phyloP scores from a whole-genome alignment of 1,284 basidiomycete species.

The Wallemia mellicola region DNA sequence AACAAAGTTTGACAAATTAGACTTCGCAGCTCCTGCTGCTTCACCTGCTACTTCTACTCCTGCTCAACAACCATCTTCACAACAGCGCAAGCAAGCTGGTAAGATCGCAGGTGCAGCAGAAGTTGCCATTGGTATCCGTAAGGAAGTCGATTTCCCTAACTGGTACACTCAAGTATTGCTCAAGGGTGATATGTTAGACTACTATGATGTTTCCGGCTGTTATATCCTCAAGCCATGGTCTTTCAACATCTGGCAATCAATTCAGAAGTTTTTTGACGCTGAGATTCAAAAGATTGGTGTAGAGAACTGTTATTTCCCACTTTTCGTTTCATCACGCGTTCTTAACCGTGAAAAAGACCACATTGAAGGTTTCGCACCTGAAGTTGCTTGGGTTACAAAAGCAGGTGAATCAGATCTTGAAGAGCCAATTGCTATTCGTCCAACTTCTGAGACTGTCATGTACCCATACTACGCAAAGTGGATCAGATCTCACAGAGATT shows the following conservation, averaged over 20 bases:
- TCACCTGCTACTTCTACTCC: constrained; percentile 4
- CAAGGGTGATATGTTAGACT: constrained; percentile 97
- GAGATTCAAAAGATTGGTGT: constrained; percentile 84
- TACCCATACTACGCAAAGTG: constrained; percentile 95
- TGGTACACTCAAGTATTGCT: constrained; percentile 93
- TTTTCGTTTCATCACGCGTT: constrained; percentile 83
- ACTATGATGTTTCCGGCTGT: constrained; percentile 94
- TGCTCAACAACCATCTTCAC: too few species aligned
- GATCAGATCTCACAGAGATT: constrained; percentile 91
- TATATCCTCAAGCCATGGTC: constrained; percentile 97
- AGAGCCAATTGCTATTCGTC: constrained; percentile 89
- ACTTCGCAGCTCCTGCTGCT: not conserved
- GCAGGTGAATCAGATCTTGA: constrained; percentile 82
- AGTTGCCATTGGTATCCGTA: constrained; percentile 76
- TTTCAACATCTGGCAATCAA: constrained; percentile 85
- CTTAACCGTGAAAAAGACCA: constrained; percentile 95
- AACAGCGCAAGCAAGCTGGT: constrained; percentile 15
- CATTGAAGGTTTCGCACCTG: constrained; percentile 97
- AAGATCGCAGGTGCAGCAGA: constrained; percentile 64
- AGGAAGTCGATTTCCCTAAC: constrained; percentile 68
- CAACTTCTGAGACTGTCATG: constrained; percentile 94
- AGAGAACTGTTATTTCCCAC: constrained; percentile 94
- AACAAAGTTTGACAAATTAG: not conserved
- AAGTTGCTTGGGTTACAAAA: constrained; percentile 95
- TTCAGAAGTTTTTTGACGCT: constrained; percentile 79